phyloP scores from a whole-genome alignment of 345 rosid genomes.

The Hypericum androsaemum region DNA sequence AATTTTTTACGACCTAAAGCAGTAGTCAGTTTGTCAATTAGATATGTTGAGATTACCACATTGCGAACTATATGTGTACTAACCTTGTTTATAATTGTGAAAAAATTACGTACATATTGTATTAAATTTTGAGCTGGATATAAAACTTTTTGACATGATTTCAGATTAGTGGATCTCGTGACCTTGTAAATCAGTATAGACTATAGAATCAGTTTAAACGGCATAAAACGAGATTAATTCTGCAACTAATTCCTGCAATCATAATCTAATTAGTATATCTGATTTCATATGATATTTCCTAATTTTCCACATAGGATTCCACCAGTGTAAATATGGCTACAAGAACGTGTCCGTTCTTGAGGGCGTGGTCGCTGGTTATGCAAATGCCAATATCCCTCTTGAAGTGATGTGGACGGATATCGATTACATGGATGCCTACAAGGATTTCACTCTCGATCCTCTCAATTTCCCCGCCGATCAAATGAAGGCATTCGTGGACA shows the following conservation, averaged over 20 bases:
- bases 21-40: too few species aligned
- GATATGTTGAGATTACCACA: too few species aligned
- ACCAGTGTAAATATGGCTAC: conserved; percentile 65
- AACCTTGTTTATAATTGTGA: too few species aligned
- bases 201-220: too few species aligned
- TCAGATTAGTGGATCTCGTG: too few species aligned
- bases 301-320: conserved; percentile 38
- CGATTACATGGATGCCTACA: conserved; percentile 62
- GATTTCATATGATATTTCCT: not conserved
- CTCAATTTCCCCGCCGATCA: conserved; percentile 39
- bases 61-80: too few species aligned
- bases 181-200: too few species aligned
- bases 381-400: conserved; percentile 55
- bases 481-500: conserved; percentile 35
- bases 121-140: too few species aligned
- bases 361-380: conserved; percentile 52
- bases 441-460: conserved; percentile 69
- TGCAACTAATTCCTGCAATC: not conserved
- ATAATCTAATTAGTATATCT: not conserved
- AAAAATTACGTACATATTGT: too few species aligned
- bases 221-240: too few species aligned
- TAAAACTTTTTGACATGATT: too few species aligned
- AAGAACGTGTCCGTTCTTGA: conserved; percentile 48
- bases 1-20: too few species aligned
- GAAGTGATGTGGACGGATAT: conserved; percentile 84